Evolutionary conservation across 345 rosid genomes (phyloP), one percentile per base, ranked within the genome.

Genomic region (Camelina sativa): DNA sequence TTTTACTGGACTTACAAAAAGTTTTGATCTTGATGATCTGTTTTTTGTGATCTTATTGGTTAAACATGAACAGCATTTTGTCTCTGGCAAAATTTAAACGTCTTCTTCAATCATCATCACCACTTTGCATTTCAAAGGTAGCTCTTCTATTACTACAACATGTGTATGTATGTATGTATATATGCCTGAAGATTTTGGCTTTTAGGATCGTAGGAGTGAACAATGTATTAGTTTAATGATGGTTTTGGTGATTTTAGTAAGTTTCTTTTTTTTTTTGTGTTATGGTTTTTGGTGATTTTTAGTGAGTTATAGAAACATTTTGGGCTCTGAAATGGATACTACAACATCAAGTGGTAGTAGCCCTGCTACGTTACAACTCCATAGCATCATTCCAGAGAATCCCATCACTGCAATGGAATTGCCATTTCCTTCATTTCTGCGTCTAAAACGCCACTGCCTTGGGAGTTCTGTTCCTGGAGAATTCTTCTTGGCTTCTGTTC

Each of bases 391-490:
- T 13, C 35, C 60, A 0, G 81, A 72, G 67, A 71, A 37, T 50
- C 67, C 72, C 2, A 19, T 71, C 20, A 2, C 67, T 1, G 71
- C 54, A 5, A 51, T 67, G 68, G 54, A 41, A 67, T 65, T 77
- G 17, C 41, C 77, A 2, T 52, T 55, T 19, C 63, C 75, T 52
- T 41, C 80, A 4, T 64, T 38, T 65, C 11, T 47, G 61, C 13
- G 54, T 25, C 13, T 16, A 0, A 71, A 70, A 64, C 81, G 81
- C 0, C 81, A 78, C 2, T 77, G 80, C 67, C 4, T 71, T 58
- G 80, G 80, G 3, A 38, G 41, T 46, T 71, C 73, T 65, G 48
- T 19, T 38, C 81, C 81, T 19, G 81, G 81, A 11, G 81, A 72
- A 19, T 77, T 77, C 43, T 44, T 44, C 4, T 72, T 77, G 68